Conservation (phyloP, 1,284 basidiomycete species). For the Anthracocystis walkeri region DNA sequence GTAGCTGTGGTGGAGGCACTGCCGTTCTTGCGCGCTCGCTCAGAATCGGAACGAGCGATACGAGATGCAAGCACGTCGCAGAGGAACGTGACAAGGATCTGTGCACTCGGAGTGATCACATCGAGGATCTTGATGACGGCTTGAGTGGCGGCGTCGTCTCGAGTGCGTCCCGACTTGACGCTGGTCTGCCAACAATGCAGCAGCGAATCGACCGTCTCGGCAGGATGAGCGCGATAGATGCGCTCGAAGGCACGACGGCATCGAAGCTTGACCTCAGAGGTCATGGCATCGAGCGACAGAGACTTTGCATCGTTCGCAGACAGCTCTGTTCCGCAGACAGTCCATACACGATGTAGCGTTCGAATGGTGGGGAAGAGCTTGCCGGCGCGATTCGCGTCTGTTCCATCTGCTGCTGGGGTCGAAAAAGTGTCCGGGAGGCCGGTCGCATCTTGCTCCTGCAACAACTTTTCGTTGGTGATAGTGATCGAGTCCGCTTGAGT, state of each 20-base stretch:
- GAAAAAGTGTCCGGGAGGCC: constrained; percentile 58
- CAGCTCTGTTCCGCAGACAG: constrained; percentile 16
- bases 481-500: constrained; percentile 1
- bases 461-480: constrained; percentile 11
- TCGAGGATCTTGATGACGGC: constrained; percentile 83
- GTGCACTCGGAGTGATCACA: constrained; percentile 83
- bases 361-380: constrained; percentile 39
- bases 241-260: constrained; percentile 75
- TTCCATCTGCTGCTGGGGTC: constrained; percentile 15
- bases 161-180: constrained; percentile 11
- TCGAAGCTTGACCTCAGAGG: constrained; percentile 31
- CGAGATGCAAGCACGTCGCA: constrained; percentile 75
- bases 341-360: constrained; percentile 56
- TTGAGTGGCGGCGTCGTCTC: constrained; percentile 2
- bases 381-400: constrained; percentile 5
- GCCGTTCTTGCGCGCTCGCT: constrained; percentile 22
- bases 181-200: constrained; percentile 79
- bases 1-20: constrained; percentile 7
- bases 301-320: constrained; percentile 36
- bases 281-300: constrained; percentile 45
- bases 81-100: constrained; percentile 87
- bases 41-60: constrained; percentile 72
- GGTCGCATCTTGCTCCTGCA: constrained; percentile 6
- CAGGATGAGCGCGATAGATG: constrained; percentile 82
- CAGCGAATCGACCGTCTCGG: constrained; percentile 84